Evolutionary conservation across 257 asterid genomes (phyloP).

Genomic region (Asclepias syriaca): DNA sequence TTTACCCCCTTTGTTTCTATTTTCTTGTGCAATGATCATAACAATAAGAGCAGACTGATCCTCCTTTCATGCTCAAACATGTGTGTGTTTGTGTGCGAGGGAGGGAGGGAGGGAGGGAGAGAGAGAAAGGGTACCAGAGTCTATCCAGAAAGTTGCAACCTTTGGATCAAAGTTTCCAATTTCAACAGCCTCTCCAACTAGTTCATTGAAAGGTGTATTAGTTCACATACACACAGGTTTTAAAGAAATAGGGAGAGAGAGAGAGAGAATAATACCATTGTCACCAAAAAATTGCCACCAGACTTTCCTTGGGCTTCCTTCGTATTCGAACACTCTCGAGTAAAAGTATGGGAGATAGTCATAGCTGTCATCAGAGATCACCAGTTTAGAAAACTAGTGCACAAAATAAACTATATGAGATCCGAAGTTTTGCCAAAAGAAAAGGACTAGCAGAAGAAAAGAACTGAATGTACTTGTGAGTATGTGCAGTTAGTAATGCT

Average conservation of each 20-base stretch:
- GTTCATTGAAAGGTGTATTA: slow-evolving; percentile 16
- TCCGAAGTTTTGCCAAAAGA: slow-evolving; percentile 1
- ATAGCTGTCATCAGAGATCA: slow-evolving; percentile 44
- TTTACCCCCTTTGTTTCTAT: background rate
- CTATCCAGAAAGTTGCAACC: slow-evolving; percentile 92
- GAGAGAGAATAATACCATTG: slow-evolving; percentile 46
- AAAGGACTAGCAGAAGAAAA: slow-evolving; percentile 10
- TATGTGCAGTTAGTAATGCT: slow-evolving; percentile 72
- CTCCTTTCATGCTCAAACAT: background rate
- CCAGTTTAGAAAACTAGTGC: slow-evolving; percentile 1
- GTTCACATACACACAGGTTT: background rate
- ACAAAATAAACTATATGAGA: background rate
- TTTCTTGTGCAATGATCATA: background rate
- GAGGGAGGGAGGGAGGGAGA: background rate
- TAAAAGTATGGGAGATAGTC: slow-evolving; percentile 92
- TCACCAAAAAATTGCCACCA: slow-evolving; percentile 99
- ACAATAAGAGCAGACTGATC: background rate
- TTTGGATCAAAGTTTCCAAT: slow-evolving; percentile 68
- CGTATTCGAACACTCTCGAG: slow-evolving; percentile 92
- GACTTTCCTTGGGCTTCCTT: slow-evolving; percentile 92
- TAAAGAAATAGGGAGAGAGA: background rate
- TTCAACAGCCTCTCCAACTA: slow-evolving; percentile 84
- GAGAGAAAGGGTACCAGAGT: slow-evolving; percentile 49
- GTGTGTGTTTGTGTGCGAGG: background rate
- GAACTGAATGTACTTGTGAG: slow-evolving; percentile 47